These are phyloP conservation scores for Pulveroboletus frians DNA, from an alignment of 768 basidiomycete species.

Conservation along the genomic window DNA sequence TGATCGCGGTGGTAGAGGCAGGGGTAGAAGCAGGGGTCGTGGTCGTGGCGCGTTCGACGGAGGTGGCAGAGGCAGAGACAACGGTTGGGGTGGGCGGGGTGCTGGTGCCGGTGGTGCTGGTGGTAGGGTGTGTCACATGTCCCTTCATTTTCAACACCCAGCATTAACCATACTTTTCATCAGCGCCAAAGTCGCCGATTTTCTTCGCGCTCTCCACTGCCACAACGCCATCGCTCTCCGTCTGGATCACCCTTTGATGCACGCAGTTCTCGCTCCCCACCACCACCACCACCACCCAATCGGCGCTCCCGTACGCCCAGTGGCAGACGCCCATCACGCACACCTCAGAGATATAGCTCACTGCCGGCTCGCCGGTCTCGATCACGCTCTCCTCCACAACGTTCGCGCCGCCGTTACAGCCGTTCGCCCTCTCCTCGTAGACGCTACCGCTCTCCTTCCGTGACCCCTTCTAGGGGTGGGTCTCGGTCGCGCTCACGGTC, in stretches of 20 bases:
- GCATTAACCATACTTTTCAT: conserved; percentile 9
- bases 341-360: conserved; percentile 27
- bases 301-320: conserved; percentile 39
- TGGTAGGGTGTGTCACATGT: conserved; percentile 2
- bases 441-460: conserved; percentile 30
- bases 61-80: conserved; percentile 47
- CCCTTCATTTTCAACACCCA: neutral
- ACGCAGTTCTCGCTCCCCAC: conserved; percentile 36
- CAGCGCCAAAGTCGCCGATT: conserved; percentile 44
- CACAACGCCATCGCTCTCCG: conserved; percentile 45
- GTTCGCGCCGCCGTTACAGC: conserved; percentile 23
- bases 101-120: conserved; percentile 36
- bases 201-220: conserved; percentile 41
- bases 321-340: conserved; percentile 31
- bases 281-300: conserved; percentile 31
- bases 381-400: conserved; percentile 27
- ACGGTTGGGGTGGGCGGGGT: conserved; percentile 64
- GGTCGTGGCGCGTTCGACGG: conserved; percentile 46
- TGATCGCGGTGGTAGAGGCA: conserved; percentile 44
- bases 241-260: conserved; percentile 32
- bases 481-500: conserved; percentile 42
- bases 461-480: conserved; percentile 31
- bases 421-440: conserved; percentile 26
- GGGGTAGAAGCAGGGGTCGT: conserved; percentile 57
- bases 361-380: conserved; percentile 39